A percentile compares a stretch with the other conserved stretches of the same genome.
Conservation (phyloP, 106 monocot genomes). For the Iris macrosiphon region DNA sequence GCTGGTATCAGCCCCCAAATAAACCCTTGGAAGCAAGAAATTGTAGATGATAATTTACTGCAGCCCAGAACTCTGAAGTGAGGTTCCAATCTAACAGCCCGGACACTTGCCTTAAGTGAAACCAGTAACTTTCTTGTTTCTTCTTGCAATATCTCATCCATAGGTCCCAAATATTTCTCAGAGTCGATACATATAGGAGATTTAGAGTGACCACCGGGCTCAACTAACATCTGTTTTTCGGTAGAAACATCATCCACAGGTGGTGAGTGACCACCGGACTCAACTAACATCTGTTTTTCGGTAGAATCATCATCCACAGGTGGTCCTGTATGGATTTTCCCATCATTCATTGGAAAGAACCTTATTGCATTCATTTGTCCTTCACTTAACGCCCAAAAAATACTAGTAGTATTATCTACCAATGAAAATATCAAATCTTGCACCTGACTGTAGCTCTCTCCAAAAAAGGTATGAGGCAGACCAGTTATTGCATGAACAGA, state of each 20-base stretch:
- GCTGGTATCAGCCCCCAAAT: constrained; percentile 54
- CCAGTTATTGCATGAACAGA: constrained; percentile 42
- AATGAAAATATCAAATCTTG: constrained; percentile 36
- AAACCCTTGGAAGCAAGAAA: constrained; percentile 80
- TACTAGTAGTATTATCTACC: constrained; percentile 65
- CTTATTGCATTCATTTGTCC: constrained; percentile 11
- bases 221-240: too few relatives aligned
- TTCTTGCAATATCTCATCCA: constrained; percentile 35
- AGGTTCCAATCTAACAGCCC: constrained; percentile 19
- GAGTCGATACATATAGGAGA: too few relatives aligned
- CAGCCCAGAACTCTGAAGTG: constrained; percentile 13
- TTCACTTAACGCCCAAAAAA: constrained; percentile 41
- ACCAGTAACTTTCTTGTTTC: constrained; percentile 16
- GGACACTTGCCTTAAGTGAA: constrained; percentile 5
- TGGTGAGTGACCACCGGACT: too few relatives aligned
- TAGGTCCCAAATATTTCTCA: too few relatives aligned
- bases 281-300: too few relatives aligned
- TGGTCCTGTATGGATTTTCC: constrained; percentile 6
- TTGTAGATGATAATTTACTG: constrained; percentile 30
- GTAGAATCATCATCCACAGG: constrained; percentile 13
- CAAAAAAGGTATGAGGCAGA: constrained; percentile 22
- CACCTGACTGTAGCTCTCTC: constrained; percentile 13
- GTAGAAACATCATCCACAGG: too few relatives aligned
- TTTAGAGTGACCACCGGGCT: too few relatives aligned
- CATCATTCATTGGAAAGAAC: constrained; percentile 7